These are phyloP conservation scores for Puya raimondii DNA, from an alignment of 176 grass and related monocot genomes.

Conservation along the genomic window DNA sequence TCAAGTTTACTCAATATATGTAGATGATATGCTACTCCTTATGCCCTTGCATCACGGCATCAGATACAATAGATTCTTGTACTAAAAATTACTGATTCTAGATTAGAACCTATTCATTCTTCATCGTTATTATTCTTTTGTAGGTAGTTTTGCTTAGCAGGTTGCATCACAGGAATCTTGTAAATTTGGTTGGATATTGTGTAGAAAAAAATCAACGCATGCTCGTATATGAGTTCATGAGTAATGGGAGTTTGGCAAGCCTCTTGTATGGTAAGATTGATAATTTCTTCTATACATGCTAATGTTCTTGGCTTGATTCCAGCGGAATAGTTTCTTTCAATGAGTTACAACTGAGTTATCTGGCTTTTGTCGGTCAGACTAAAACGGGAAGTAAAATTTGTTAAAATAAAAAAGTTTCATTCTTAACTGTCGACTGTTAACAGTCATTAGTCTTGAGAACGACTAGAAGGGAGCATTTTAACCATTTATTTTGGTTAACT, in stretches of 20 bases:
- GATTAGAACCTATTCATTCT: not conserved
- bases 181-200: conserved; percentile 99
- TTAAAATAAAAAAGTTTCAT: too few relatives aligned
- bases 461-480: too few relatives aligned
- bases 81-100: not conserved
- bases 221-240: conserved; percentile 97
- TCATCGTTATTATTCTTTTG: conserved; percentile 2
- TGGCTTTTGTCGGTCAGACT: not conserved
- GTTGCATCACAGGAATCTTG: conserved; percentile 97
- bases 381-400: not conserved
- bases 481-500: too few relatives aligned
- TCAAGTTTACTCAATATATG: not conserved
- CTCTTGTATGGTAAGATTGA: conserved; percentile 69
- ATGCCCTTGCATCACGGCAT: not conserved
- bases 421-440: too few relatives aligned
- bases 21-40: not conserved
- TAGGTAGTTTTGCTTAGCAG: conserved; percentile 92
- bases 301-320: not conserved
- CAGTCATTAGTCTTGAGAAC: too few relatives aligned
- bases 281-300: not conserved
- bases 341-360: not conserved
- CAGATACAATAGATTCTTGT: not conserved
- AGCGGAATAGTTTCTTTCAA: not conserved
- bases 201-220: conserved; percentile 80
- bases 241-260: conserved; percentile 80